These are phyloP conservation scores for Laburnicola sp. DNA, from an alignment of 2,329 filamentous ascomycete species.

Conservation along the genomic window DNA sequence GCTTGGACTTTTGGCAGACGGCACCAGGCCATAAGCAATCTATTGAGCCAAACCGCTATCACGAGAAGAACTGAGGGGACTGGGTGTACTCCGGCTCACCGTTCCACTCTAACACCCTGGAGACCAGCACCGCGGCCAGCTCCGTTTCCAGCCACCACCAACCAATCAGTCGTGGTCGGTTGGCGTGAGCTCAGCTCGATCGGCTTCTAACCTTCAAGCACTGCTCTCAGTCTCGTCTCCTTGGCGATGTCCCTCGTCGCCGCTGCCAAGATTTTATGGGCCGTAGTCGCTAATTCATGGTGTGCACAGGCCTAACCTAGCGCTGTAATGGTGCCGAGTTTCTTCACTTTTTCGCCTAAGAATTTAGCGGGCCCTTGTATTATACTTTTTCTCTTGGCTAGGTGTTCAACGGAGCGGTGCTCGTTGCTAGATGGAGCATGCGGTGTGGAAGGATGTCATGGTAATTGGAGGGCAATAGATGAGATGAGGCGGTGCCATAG, in stretches of 20 bases:
- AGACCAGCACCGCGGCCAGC: background rate
- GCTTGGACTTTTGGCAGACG: constrained; percentile 87
- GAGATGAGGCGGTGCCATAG: constrained; percentile 7
- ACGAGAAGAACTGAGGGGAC: constrained; percentile 30
- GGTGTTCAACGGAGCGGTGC: constrained; percentile 7
- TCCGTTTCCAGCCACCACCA: background rate
- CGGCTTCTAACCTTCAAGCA: background rate
- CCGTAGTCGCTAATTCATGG: background rate
- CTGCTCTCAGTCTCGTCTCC: background rate
- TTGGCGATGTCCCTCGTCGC: background rate
- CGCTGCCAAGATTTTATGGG: background rate
- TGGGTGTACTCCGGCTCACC: background rate
- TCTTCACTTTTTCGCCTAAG: constrained; percentile 5
- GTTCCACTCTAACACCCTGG: background rate
- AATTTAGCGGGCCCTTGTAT: constrained; percentile 11
- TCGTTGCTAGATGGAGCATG: background rate
- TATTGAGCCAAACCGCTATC: constrained; percentile 30
- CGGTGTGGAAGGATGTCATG: too few species aligned
- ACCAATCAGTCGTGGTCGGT: background rate
- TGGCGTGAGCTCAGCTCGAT: background rate
- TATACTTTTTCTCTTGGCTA: constrained; percentile 15
- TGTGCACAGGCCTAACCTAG: background rate
- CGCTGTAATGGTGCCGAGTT: background rate
- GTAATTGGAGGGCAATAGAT: constrained; percentile 2
- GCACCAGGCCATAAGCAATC: constrained; percentile 31